Evolutionary conservation across 106 monocot species (phyloP).

Genomic region (Cymbidium sinense): DNA sequence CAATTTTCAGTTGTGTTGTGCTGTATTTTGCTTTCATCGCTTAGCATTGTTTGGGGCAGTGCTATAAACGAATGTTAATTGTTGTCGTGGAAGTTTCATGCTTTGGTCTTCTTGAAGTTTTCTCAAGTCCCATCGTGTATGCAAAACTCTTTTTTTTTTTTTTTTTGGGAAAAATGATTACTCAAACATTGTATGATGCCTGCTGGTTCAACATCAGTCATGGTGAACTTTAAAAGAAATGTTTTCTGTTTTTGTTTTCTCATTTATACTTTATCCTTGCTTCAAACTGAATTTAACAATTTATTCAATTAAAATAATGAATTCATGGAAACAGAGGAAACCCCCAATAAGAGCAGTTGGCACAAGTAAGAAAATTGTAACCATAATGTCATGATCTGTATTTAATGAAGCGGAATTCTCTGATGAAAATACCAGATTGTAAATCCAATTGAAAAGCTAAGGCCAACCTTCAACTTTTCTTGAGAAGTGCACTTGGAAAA

Average conservation of each 20-base stretch:
- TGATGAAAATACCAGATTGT: background rate
- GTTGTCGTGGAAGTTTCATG: background rate
- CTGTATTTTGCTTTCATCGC: background rate
- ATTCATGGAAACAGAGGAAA: background rate
- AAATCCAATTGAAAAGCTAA: background rate
- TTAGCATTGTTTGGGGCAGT: background rate
- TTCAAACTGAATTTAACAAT: background rate
- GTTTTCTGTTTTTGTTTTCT: background rate
- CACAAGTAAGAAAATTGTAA: background rate
- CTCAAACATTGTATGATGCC: background rate
- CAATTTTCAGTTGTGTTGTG: background rate
- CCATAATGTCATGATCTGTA: background rate
- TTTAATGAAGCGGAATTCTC: background rate
- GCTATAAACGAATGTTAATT: background rate
- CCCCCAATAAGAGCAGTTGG: background rate
- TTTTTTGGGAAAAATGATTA: background rate
- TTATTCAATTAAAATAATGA: conserved; percentile 1
- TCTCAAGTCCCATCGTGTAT: background rate
- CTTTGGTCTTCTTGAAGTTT: background rate
- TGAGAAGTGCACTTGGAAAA: background rate
- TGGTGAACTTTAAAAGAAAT: background rate
- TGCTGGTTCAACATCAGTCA: background rate
- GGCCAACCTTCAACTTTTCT: background rate
- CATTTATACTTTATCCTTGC: background rate
- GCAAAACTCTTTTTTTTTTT: background rate